Evolutionary conservation across 345 rosid species (phyloP), one percentile per base, ranked within the genome.

Genomic region (Eucalyptus polybractea): DNA sequence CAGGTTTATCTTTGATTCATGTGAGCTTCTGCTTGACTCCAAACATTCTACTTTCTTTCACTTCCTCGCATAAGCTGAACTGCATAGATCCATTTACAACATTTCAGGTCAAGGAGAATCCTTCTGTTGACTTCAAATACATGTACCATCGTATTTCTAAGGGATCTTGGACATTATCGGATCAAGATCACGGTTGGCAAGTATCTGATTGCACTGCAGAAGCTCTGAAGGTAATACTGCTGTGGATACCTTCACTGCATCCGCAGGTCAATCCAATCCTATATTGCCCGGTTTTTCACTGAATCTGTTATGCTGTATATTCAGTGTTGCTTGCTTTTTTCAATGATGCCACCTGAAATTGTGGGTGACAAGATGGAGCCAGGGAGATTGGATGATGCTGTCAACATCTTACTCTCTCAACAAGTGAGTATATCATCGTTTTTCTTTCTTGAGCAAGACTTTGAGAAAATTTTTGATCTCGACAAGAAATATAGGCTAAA

Each of bases 121-220:
- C 95, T 17, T 87, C 91, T 4, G 95, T 94, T 9, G 93, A 94
- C 45, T 92, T 92, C 25, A 86, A 27, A 31, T 56, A 86, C 88
- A 92, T 90, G 93, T 76, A 90, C 67, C 90, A 92, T 7, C 92
- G 89, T 45, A 89, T 94, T 44, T 93, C 95, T 10, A 94, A 92
- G 45, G 94, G 95, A 33, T 88, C 91, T 4, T 94, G 95, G 94
- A 92, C 95, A 17, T 94, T 94, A 90, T 92, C 92, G 5, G 92
- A 89, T 87, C 92, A 91, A 86, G 94, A 94, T 91, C 94, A 93
- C 5, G 92, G 94, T 1, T 94, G 94, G 95, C 94, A 93, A 89
- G 92, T 91, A 24, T 93, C 93, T 45, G 94, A 94, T 87, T 93
- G 93, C 42, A 94, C 93, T 25, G 92, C 94, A 19, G 94, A 92